Percentiles rank a stretch among this genome's conserved stretches.
These are phyloP conservation scores for Paecilomyces sp. DNA, from an alignment of 2,329 filamentous ascomycete genomes.

Conservation along the genomic window DNA sequence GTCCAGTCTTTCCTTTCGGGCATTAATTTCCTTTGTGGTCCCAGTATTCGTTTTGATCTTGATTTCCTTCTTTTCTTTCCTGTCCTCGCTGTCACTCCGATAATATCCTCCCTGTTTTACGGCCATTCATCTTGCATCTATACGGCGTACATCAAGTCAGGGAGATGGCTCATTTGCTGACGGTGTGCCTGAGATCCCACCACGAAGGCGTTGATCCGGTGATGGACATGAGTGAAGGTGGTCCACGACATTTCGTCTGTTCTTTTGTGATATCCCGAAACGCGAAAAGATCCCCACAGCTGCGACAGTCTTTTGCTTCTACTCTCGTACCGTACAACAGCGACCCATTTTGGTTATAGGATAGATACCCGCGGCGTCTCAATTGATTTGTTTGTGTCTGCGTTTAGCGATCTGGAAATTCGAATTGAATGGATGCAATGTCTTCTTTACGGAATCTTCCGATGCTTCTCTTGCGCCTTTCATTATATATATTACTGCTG, in stretches of 20 bases:
- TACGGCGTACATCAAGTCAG: background rate
- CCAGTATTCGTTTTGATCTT: background rate
- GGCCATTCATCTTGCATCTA: background rate
- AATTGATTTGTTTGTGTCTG: constrained; percentile 4
- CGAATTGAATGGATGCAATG: background rate
- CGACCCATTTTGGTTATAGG: constrained; percentile 7
- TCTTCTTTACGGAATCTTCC: background rate
- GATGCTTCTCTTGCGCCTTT: background rate
- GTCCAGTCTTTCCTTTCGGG: background rate
- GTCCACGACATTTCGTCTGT: background rate
- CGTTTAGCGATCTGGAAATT: background rate
- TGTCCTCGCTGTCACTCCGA: background rate
- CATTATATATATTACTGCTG: background rate
- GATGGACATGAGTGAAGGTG: background rate
- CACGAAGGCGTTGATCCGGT: background rate
- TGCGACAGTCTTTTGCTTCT: background rate
- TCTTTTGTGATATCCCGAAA: background rate
- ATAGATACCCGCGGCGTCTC: constrained; percentile 23
- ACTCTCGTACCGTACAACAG: constrained; percentile 5
- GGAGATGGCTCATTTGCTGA: background rate
- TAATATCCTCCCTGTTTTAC: background rate
- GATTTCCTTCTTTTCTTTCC: background rate
- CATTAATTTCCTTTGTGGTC: background rate
- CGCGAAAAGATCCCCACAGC: background rate
- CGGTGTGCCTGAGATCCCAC: background rate